These are phyloP conservation scores for Stylosanthes scabra DNA, from an alignment of 331 rosid species.

Conservation along the genomic window DNA sequence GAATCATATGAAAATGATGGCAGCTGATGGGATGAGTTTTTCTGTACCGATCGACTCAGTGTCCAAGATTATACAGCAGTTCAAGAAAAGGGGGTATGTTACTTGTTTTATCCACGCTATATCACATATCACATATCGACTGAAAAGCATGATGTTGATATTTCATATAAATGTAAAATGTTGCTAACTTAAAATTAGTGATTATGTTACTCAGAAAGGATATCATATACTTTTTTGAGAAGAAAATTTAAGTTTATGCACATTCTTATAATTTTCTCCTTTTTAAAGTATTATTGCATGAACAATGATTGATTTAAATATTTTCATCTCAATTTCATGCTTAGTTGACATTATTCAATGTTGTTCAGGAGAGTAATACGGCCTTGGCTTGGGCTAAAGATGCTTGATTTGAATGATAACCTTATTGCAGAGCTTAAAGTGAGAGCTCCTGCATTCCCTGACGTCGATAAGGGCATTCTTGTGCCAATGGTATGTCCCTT, in stretches of 20 bases:
- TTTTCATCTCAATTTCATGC: constrained; percentile 9
- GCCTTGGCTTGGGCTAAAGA: constrained; percentile 94
- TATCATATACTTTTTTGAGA: not conserved
- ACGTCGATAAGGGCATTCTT: constrained; percentile 77
- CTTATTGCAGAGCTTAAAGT: constrained; percentile 71
- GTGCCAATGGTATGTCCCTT: constrained; percentile 71
- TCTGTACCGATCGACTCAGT: constrained; percentile 85
- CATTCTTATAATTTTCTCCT: not conserved
- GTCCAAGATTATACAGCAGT: constrained; percentile 71
- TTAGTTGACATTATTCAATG: constrained; percentile 34
- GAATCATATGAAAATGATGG: constrained; percentile 69
- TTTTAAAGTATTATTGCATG: constrained; percentile 22
- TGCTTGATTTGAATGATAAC: constrained; percentile 87
- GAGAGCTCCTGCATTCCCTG: constrained; percentile 72
- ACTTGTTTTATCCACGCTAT: constrained; percentile 17
- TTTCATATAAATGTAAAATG: constrained; percentile 25
- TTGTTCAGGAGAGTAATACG: constrained; percentile 85
- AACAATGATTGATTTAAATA: constrained; percentile 11
- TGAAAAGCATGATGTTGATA: constrained; percentile 9
- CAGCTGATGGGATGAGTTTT: constrained; percentile 90
- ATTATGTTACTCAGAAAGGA: constrained; percentile 12
- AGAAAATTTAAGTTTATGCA: not conserved
- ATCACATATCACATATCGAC: not conserved
- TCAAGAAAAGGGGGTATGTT: constrained; percentile 81
- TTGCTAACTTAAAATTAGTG: constrained; percentile 32